phyloP scores from a whole-genome alignment of 2,329 filamentous ascomycete genomes.

The Hypoxylon sp. region DNA sequence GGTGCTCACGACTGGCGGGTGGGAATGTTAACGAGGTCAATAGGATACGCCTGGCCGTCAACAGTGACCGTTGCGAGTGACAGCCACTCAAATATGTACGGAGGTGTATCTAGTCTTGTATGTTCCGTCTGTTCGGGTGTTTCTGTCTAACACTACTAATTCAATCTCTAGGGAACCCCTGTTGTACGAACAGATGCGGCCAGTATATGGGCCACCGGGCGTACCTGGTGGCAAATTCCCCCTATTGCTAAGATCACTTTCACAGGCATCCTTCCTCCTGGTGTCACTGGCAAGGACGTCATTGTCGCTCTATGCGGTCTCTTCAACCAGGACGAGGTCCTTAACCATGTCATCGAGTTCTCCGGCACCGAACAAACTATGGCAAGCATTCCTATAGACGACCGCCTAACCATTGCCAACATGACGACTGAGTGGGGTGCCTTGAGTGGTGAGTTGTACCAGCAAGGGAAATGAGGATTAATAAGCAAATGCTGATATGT shows the following conservation, averaged over 20 bases:
- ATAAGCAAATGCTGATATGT: not conserved
- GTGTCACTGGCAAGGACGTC: slow-evolving; percentile 82
- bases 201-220: slow-evolving; percentile 83
- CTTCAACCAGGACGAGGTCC: slow-evolving; percentile 85
- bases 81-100: slow-evolving; percentile 85
- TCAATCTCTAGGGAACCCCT: slow-evolving; percentile 65
- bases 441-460: slow-evolving; percentile 55
- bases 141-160: not conserved
- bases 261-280: slow-evolving; percentile 52
- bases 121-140: slow-evolving; percentile 48
- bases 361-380: slow-evolving; percentile 83
- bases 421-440: slow-evolving; percentile 89
- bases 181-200: slow-evolving; percentile 91
- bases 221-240: slow-evolving; percentile 91
- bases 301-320: slow-evolving; percentile 84
- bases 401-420: slow-evolving; percentile 79
- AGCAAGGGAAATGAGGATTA: not conserved
- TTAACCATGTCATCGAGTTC: slow-evolving; percentile 94
- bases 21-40: not conserved
- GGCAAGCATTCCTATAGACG: slow-evolving; percentile 76
- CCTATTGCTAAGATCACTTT: slow-evolving; percentile 85
- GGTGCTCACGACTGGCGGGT: not conserved
- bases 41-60: slow-evolving; percentile 78
- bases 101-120: slow-evolving; percentile 75
- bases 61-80: slow-evolving; percentile 85